Evolutionary conservation across 805 yeast genomes (phyloP).

Genomic region (Phaffomyces opuntiae): DNA sequence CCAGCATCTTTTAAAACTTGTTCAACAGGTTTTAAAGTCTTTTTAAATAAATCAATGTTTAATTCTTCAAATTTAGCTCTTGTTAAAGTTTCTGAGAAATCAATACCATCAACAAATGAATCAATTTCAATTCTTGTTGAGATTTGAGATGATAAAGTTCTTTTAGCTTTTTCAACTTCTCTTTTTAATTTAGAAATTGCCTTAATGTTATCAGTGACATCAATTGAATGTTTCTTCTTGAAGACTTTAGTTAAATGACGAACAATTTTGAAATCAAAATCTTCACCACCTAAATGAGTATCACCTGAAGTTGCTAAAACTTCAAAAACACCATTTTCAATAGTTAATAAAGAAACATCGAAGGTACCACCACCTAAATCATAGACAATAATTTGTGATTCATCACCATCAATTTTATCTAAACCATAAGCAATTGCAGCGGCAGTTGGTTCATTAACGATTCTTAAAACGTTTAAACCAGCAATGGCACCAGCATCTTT

Average conservation of each 20-base stretch:
- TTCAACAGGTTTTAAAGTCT: constrained; percentile 93
- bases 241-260: constrained; percentile 80
- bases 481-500: constrained; percentile 92
- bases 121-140: constrained; percentile 95
- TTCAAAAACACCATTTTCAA: constrained; percentile 89
- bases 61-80: constrained; percentile 98
- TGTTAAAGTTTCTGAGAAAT: constrained; percentile 89
- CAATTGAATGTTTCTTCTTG: constrained; percentile 89
- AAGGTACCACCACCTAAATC: constrained; percentile 98
- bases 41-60: constrained; percentile 87
- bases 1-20: constrained; percentile 93
- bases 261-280: constrained; percentile 84
- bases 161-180: constrained; percentile 97
- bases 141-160: constrained; percentile 91
- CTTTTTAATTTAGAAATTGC: constrained; percentile 92
- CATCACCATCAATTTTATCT: constrained; percentile 63
- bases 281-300: constrained; percentile 97
- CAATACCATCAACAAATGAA: constrained; percentile 90
- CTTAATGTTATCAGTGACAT: constrained; percentile 72
- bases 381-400: constrained; percentile 84
- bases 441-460: constrained; percentile 92
- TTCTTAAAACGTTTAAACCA: constrained; percentile 81
- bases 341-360: constrained; percentile 81
- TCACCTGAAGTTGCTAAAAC: constrained; percentile 94
- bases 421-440: constrained; percentile 97